These are phyloP conservation scores for Przewalskia tangutica DNA, from an alignment of 257 asterid species.

Conservation along the genomic window DNA sequence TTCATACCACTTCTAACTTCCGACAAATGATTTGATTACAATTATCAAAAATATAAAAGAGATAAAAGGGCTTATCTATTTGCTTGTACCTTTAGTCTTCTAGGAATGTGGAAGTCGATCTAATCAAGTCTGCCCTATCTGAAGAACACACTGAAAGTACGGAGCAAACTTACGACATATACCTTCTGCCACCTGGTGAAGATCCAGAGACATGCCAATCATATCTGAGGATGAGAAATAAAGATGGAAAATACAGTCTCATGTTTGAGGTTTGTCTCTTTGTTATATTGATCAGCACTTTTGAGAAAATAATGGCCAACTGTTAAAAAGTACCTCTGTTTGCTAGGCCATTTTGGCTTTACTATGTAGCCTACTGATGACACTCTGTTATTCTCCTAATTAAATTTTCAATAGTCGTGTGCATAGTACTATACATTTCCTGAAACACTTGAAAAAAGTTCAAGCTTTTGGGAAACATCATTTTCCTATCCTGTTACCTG, in stretches of 20 bases:
- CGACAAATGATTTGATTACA: background rate
- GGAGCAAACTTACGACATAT: constrained; percentile 86
- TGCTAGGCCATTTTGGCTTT: background rate
- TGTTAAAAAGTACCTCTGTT: background rate
- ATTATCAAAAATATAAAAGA: background rate
- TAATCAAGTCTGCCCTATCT: constrained; percentile 57
- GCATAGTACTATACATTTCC: background rate
- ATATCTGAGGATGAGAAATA: constrained; percentile 95
- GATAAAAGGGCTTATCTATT: background rate
- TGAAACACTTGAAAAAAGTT: background rate
- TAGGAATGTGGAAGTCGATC: constrained; percentile 44
- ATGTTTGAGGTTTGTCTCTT: constrained; percentile 85
- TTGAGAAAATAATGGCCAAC: background rate
- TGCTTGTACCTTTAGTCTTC: constrained; percentile 45
- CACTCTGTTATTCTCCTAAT: background rate
- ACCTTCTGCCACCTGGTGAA: constrained; percentile 98
- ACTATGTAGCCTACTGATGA: background rate
- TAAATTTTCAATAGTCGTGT: background rate
- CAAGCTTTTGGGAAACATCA: background rate
- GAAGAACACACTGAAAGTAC: constrained; percentile 57
- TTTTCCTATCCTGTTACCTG: background rate
- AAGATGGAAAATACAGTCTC: constrained; percentile 96
- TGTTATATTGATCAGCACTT: background rate
- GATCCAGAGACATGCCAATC: constrained; percentile 98
- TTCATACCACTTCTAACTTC: background rate